Percentiles rank a stretch among this genome's conserved stretches.
Evolutionary conservation across 306 rosid species (phyloP).

Genomic region (Fragaria ananassa): DNA sequence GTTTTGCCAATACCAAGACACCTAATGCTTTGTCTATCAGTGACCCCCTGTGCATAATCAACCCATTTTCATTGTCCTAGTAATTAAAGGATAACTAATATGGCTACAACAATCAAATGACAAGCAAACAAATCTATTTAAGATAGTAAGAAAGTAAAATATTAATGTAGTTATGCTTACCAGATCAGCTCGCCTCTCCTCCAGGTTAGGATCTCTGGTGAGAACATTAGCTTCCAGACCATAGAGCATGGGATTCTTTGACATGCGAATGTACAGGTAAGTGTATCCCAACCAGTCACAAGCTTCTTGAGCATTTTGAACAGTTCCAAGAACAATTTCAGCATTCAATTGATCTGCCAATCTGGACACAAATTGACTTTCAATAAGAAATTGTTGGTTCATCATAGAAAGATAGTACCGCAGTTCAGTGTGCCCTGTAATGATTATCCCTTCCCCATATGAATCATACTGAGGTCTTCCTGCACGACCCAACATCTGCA

Average conservation of each 20-base stretch:
- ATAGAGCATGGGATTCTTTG: slow-evolving; percentile 74
- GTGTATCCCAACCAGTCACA: slow-evolving; percentile 84
- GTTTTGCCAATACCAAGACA: not conserved
- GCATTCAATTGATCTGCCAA: slow-evolving; percentile 92
- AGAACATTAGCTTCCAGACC: slow-evolving; percentile 73
- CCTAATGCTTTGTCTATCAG: not conserved
- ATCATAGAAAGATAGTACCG: slow-evolving; percentile 90
- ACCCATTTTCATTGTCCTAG: not conserved
- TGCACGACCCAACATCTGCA: slow-evolving; percentile 99
- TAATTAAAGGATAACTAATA: not conserved
- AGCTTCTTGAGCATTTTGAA: slow-evolving; percentile 84
- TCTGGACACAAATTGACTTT: slow-evolving; percentile 91
- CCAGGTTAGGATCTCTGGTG: slow-evolving; percentile 63
- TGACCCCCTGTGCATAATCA: not conserved
- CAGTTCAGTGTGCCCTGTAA: slow-evolving; percentile 85
- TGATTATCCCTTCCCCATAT: slow-evolving; percentile 84
- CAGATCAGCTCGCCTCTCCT: slow-evolving; percentile 92
- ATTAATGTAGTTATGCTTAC: slow-evolving; percentile 36
- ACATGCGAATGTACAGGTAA: slow-evolving; percentile 76
- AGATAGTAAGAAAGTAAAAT: not conserved
- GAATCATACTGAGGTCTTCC: slow-evolving; percentile 95
- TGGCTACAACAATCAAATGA: slow-evolving; percentile 1
- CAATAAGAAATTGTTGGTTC: slow-evolving; percentile 94
- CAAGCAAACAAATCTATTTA: not conserved
- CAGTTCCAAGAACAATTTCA: slow-evolving; percentile 87